Conservation (phyloP, 495 filamentous ascomycete species). For the Neurospora sp. region DNA sequence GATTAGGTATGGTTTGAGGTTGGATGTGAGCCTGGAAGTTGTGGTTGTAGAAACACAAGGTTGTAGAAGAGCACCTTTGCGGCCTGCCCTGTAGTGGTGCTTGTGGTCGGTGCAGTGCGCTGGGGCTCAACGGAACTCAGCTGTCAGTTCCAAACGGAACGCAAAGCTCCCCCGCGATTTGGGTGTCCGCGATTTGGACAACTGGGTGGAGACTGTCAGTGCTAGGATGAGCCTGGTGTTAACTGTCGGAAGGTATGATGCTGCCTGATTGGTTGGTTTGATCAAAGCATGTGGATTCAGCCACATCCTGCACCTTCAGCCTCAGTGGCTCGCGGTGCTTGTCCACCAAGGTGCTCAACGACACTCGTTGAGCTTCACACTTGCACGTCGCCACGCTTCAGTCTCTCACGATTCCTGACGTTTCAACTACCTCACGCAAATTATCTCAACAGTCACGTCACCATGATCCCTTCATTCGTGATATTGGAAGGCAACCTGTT, state of each 20-base stretch:
- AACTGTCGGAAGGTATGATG: background rate
- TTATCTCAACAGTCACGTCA: too few relatives aligned
- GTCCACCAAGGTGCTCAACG: background rate
- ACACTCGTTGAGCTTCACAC: background rate
- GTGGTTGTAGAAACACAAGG: background rate
- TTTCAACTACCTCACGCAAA: too few relatives aligned
- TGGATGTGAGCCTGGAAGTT: background rate
- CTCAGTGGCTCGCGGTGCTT: background rate
- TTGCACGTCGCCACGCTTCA: background rate
- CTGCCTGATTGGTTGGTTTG: background rate
- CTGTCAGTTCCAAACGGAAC: background rate
- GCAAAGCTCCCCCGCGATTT: slow-evolving; percentile 9
- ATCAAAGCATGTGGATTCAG: background rate
- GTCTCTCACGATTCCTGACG: background rate
- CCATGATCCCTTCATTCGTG: too few relatives aligned
- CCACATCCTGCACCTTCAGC: background rate
- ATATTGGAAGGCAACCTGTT: too few relatives aligned
- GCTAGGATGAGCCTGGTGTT: background rate
- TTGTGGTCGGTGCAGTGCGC: background rate
- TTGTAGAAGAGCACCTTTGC: background rate
- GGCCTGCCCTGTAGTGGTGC: background rate
- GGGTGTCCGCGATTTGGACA: slow-evolving; percentile 4
- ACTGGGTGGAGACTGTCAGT: background rate
- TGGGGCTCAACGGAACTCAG: background rate
- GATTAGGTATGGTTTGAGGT: background rate